A percentile compares a stretch with the other conserved stretches of the same genome.
Evolutionary conservation across 1,284 basidiomycete species (phyloP).

Genomic region (Spongispora temasekensis): DNA sequence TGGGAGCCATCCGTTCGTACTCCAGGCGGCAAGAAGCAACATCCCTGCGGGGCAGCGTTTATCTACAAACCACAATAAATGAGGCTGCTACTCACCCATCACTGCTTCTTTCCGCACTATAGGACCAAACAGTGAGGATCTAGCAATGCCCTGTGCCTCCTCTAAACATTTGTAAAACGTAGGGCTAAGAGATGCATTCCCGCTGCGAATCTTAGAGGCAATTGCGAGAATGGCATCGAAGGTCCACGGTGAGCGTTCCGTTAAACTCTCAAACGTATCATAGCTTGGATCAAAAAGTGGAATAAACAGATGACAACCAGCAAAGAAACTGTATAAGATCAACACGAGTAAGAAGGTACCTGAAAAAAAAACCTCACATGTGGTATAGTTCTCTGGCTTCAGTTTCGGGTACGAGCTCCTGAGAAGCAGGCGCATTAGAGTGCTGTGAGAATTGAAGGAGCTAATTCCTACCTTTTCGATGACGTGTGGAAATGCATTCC

Average conservation of each 20-base stretch:
- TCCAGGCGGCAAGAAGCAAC: constrained; percentile 90
- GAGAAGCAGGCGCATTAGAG: constrained; percentile 5
- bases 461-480: constrained; percentile 66
- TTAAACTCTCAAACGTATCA: constrained; percentile 88
- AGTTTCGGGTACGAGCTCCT: constrained; percentile 76
- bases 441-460: constrained; percentile 4
- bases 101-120: constrained; percentile 93
- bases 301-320: constrained; percentile 93
- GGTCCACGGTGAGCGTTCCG: constrained; percentile 91
- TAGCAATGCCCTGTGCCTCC: constrained; percentile 92
- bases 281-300: constrained; percentile 89
- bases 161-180: constrained; percentile 91
- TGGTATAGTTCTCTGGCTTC: constrained; percentile 83
- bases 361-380: constrained; percentile 52
- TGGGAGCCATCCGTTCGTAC: constrained; percentile 91
- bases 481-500: constrained; percentile 82
- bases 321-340: constrained; percentile 76
- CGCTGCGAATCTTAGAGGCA: constrained; percentile 87
- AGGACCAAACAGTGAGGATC: constrained; percentile 89
- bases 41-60: constrained; percentile 57
- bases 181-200: constrained; percentile 79
- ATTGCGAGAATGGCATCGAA: constrained; percentile 90
- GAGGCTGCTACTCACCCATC: constrained; percentile 60
- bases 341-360: constrained; percentile 8
- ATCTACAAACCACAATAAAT: constrained; percentile 5